These are phyloP conservation scores for Dovyalis caffra DNA, from an alignment of 345 rosid species.

Conservation along the genomic window DNA sequence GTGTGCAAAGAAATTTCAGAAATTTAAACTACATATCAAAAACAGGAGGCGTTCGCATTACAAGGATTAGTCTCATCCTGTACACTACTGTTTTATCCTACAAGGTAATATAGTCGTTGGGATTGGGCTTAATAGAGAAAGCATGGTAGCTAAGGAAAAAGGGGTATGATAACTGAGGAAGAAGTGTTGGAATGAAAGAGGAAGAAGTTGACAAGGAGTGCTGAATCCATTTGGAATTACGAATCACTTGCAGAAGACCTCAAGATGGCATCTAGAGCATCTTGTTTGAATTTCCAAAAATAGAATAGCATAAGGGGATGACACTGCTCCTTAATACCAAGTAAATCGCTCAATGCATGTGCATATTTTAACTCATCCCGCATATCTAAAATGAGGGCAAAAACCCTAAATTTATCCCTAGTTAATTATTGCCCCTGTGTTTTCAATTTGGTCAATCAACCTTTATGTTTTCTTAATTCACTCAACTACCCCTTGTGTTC, in stretches of 20 bases:
- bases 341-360: constrained; percentile 9
- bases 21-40: neutral
- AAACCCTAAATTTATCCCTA: no score
- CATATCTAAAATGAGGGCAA: constrained; percentile 23
- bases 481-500: no score
- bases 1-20: neutral
- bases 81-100: neutral
- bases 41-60: neutral
- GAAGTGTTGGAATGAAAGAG: neutral
- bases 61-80: neutral
- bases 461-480: no score
- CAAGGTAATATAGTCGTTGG: neutral
- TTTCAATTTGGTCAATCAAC: no score
- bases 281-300: neutral
- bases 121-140: neutral
- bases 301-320: neutral
- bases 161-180: neutral
- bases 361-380: constrained; percentile 23
- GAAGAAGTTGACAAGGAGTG: neutral
- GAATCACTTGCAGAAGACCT: neutral
- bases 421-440: no score
- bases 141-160: neutral
- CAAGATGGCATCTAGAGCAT: neutral
- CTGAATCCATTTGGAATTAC: neutral
- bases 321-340: neutral